Conservation (phyloP, 2,329 filamentous ascomycete genomes). For the Acarospora socialis region DNA sequence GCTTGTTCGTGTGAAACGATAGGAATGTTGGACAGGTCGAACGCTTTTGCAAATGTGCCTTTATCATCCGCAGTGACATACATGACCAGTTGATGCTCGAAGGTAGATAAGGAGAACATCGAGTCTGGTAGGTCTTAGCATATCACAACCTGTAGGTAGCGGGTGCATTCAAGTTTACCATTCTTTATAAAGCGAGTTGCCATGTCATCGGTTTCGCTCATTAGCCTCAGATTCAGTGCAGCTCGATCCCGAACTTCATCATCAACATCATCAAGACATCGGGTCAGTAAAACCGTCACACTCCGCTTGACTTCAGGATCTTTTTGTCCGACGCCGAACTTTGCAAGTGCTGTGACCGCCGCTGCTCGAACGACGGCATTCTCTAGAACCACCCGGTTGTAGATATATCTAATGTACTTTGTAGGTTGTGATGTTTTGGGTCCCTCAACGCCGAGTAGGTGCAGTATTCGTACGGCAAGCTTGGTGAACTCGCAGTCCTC, state of each 20-base stretch:
- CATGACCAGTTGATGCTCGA: constrained; percentile 94
- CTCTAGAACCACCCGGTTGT: constrained; percentile 93
- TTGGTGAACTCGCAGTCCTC: constrained; percentile 99
- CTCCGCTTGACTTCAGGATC: constrained; percentile 94
- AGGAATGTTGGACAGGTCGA: constrained; percentile 82
- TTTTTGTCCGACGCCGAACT: constrained; percentile 94
- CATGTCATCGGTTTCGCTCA: constrained; percentile 80
- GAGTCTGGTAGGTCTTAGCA: constrained; percentile 46
- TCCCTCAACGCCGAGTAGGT: constrained; percentile 85
- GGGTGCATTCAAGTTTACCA: constrained; percentile 36
- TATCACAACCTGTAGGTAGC: constrained; percentile 6
- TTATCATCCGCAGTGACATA: constrained; percentile 91
- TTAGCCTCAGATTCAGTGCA: constrained; percentile 78
- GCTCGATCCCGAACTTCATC: constrained; percentile 95
- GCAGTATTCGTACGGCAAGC: constrained; percentile 84
- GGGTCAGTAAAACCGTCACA: constrained; percentile 77
- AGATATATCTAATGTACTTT: constrained; percentile 98
- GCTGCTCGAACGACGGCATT: constrained; percentile 92
- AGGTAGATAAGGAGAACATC: constrained; percentile 86
- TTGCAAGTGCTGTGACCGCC: constrained; percentile 86
- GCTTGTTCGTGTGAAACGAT: constrained; percentile 93
- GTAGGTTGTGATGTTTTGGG: constrained; percentile 91
- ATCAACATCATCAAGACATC: constrained; percentile 92
- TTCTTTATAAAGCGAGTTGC: constrained; percentile 86
- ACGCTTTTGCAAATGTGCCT: constrained; percentile 67